Evolutionary conservation across 1,284 basidiomycete genomes (phyloP), one percentile per base, ranked within the genome.

Genomic region (Fomitopsis pinicola): DNA sequence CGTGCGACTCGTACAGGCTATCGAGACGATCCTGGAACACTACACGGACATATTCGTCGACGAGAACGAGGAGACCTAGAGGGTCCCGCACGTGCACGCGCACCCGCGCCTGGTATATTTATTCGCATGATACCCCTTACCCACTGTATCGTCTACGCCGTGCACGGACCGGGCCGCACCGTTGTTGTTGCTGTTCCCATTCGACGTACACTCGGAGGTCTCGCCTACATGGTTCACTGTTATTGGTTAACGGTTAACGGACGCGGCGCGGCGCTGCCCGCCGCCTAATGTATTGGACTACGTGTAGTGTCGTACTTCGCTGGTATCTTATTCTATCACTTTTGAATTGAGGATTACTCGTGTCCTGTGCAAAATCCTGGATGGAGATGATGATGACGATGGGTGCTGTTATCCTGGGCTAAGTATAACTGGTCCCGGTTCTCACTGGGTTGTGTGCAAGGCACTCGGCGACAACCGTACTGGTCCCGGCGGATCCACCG

Each of bases 1-100:
- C 48, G 48, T 22, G 48, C 28, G 48, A 50, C 26, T 26, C 50
- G 0, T 35, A 62, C 73, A 92, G 89, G 91, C 91, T 19, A 85
- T 95, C 66, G 92, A 95, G 75, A 94, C 92, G 6, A 94, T 95
- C 68, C 76, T 95, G 65, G 85, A 88, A 68, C 91, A 94, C 72
- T 95, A 92, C 73, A 84, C 82, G 62, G 92, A 94, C 77, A 94
- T 94, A 66, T 95, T 92, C 72, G 86, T 92, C 58, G 89, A 91
- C 66, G 89, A 91, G 59, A 70, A 71, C 61, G 82, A 81, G 50
- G 82, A 81, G 48, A 76, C 68, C 42, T 48, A 64, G 59, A 65
- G 28, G 6, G 19, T 19, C 15, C 42, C 17, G 30, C 46, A 14
- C 19, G 57, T 63, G 45, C 35, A 42, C 54, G 44, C 44, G 17